Conservation (phyloP, 768 basidiomycete genomes). For the Fibroporia radiculosa region DNA sequence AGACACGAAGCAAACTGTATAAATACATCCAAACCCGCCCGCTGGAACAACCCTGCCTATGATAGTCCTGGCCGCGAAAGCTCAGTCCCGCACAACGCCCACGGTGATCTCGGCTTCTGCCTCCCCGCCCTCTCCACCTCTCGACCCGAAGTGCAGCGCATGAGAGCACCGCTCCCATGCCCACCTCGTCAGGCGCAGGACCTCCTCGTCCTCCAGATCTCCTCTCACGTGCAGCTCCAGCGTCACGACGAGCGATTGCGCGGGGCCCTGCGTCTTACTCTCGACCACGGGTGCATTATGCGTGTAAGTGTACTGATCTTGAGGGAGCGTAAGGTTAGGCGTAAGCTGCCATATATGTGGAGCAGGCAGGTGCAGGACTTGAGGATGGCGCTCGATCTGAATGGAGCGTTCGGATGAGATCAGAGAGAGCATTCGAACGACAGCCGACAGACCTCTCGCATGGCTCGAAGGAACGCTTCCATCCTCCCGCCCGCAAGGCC, state of each 20-base stretch:
- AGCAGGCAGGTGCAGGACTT: constrained; percentile 74
- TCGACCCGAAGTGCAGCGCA: constrained; percentile 33
- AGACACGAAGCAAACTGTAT: constrained; percentile 4
- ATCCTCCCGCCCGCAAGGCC: constrained; percentile 56
- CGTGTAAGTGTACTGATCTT: constrained; percentile 3
- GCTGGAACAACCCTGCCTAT: background rate
- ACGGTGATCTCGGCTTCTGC: constrained; percentile 57
- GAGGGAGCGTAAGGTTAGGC: constrained; percentile 18
- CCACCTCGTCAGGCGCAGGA: constrained; percentile 67
- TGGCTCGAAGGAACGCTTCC: constrained; percentile 71
- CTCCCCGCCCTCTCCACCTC: constrained; percentile 21
- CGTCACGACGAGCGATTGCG: constrained; percentile 60
- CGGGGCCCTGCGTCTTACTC: constrained; percentile 16
- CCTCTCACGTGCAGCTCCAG: constrained; percentile 69
- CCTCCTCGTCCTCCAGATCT: constrained; percentile 62
- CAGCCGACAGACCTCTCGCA: constrained; percentile 61
- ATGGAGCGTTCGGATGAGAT: background rate
- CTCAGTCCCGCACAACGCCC: constrained; percentile 56
- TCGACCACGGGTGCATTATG: constrained; percentile 7
- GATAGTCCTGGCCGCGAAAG: background rate
- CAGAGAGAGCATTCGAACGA: background rate
- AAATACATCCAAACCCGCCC: constrained; percentile 4
- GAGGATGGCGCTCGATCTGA: constrained; percentile 78
- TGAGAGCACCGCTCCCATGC: constrained; percentile 59
- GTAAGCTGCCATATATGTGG: constrained; percentile 88